Evolutionary conservation across 129 eudicot genomes (phyloP).

Genomic region (Chrysanthemum makinoi): DNA sequence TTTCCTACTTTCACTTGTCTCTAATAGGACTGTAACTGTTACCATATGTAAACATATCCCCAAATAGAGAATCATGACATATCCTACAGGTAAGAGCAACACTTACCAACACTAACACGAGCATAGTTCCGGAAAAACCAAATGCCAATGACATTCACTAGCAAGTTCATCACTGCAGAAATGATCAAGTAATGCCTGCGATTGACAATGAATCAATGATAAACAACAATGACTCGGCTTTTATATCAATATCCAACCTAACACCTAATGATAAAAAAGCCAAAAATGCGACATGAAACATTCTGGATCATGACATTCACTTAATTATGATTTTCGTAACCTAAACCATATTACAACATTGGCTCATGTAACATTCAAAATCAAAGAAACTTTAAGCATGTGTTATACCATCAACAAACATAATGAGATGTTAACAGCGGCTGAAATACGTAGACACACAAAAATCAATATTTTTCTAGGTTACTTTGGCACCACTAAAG

Average conservation of each 20-base stretch:
- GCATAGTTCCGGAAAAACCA: conserved; percentile 99
- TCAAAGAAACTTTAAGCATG: neutral
- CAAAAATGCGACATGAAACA: neutral
- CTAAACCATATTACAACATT: neutral
- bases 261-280: neutral
- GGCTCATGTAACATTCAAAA: neutral
- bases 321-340: conserved; percentile 1
- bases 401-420: neutral
- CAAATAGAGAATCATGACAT: neutral
- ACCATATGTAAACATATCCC: neutral
- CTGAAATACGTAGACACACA: too few relatives aligned
- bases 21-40: neutral
- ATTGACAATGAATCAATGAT: neutral
- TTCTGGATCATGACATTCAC: neutral
- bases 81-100: conserved; percentile 9
- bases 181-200: conserved; percentile 88
- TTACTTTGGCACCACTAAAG: too few relatives aligned
- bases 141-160: conserved; percentile 94
- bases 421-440: neutral
- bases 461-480: too few relatives aligned
- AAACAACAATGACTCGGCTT: conserved; percentile 12
- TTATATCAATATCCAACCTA: neutral
- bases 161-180: conserved; percentile 86
- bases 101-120: conserved; percentile 78
- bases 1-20: too few relatives aligned